These are phyloP conservation scores for Coelastrella sp. DNA, from an alignment of 139 green algal genomes.

Conservation along the genomic window DNA sequence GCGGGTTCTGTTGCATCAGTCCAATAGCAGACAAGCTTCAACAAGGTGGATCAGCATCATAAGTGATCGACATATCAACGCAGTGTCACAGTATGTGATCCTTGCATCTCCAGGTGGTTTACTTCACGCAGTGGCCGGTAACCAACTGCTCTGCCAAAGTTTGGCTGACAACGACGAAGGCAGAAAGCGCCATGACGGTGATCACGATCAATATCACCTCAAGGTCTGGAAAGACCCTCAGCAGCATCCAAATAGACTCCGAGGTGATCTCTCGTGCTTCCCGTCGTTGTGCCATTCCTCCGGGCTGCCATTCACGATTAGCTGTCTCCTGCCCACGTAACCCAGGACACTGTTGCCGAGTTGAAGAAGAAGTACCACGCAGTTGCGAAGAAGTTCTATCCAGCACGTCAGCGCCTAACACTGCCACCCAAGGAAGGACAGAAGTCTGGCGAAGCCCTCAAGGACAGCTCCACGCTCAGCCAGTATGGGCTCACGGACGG, in stretches of 20 bases:
- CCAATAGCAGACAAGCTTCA: no score
- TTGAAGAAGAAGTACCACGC: conserved; percentile 81
- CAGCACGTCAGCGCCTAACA: conserved; percentile 81
- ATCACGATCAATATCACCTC: conserved; percentile 66
- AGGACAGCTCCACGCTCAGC: conserved; percentile 68
- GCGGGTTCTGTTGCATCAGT: no score
- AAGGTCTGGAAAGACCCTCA: conserved; percentile 61
- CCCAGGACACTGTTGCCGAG: conserved; percentile 83
- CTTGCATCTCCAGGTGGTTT: no score
- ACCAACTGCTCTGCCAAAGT: no score
- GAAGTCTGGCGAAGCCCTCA: conserved; percentile 70
- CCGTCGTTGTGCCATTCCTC: not conserved
- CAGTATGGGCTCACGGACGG: conserved; percentile 77
- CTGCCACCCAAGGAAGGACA: conserved; percentile 73
- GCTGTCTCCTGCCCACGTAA: not conserved
- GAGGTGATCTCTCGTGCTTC: conserved; percentile 47
- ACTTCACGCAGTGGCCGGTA: no score
- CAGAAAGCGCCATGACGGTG: conserved; percentile 28
- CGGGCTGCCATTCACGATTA: not conserved
- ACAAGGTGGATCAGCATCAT: no score
- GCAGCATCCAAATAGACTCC: conserved; percentile 53
- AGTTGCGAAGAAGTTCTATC: conserved; percentile 68
- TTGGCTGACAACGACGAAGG: not conserved
- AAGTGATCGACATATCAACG: no score
- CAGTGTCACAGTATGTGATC: no score